A percentile compares a stretch with the other conserved stretches of the same genome.
Conservation (phyloP, 2,329 filamentous ascomycete species). For the Colletotrichum sp. region DNA sequence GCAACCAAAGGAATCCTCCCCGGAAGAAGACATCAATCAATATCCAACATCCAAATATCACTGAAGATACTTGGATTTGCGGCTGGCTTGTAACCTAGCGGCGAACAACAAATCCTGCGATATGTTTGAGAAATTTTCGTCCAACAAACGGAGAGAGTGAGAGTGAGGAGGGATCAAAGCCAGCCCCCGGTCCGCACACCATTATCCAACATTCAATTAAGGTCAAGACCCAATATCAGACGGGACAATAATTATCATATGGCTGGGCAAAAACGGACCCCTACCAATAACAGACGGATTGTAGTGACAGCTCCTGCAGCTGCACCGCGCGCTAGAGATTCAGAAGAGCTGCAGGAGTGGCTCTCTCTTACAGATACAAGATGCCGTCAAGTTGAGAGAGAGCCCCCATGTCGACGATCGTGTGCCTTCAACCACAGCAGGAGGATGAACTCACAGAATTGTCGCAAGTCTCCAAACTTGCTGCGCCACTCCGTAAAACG, state of each 20-base stretch:
- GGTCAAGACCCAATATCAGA: neutral
- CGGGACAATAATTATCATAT: neutral
- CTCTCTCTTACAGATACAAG: neutral
- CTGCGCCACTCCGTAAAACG: neutral
- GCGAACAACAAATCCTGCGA: neutral
- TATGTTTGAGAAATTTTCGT: constrained; percentile 4
- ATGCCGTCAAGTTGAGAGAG: neutral
- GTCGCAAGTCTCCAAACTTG: neutral
- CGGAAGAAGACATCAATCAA: neutral
- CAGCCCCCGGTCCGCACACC: neutral
- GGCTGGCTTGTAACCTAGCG: neutral
- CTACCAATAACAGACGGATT: neutral
- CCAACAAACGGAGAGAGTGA: neutral
- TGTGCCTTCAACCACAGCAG: neutral
- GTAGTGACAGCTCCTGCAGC: neutral
- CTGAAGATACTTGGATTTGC: neutral
- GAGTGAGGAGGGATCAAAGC: neutral
- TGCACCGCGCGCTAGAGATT: neutral
- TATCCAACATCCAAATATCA: neutral
- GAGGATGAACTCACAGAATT: neutral
- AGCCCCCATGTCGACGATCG: neutral
- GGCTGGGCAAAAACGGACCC: neutral
- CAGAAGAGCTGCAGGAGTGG: neutral
- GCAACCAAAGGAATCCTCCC: neutral
- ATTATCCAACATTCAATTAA: neutral